These are phyloP conservation scores for Cyberlindnera maritima DNA, from an alignment of 805 yeast species.

Conservation along the genomic window DNA sequence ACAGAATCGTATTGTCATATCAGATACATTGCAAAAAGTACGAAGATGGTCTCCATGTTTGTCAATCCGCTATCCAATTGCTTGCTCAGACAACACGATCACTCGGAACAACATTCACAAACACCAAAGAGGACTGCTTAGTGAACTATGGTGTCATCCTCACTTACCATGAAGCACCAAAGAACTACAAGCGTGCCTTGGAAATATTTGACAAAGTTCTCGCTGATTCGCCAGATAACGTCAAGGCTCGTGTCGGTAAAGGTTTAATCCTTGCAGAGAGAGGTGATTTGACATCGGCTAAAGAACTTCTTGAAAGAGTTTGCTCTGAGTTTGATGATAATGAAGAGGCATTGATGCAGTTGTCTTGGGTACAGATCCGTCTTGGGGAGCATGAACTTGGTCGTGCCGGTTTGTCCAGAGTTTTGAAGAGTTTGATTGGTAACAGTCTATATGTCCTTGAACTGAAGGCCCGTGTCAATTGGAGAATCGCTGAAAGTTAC, in stretches of 20 bases:
- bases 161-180: conserved; percentile 87
- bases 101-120: conserved; percentile 45
- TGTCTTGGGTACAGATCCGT: conserved; percentile 74
- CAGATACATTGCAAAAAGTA: conserved; percentile 62
- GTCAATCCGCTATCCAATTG: conserved; percentile 56
- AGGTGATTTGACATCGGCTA: conserved; percentile 55
- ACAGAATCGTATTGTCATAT: conserved; percentile 61
- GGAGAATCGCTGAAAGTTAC: conserved; percentile 73
- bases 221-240: conserved; percentile 40
- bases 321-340: conserved; percentile 48
- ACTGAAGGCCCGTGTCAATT: conserved; percentile 55
- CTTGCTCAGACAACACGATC: conserved; percentile 46
- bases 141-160: conserved; percentile 71
- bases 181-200: conserved; percentile 73
- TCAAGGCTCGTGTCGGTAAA: conserved; percentile 74
- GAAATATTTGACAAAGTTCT: conserved; percentile 66
- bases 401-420: conserved; percentile 41
- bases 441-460: conserved; percentile 52
- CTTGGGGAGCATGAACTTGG: conserved; percentile 52
- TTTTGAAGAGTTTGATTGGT: conserved; percentile 40
- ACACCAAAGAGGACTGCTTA: conserved; percentile 57
- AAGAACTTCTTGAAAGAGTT: conserved; percentile 48
- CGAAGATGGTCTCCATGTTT: conserved; percentile 55
- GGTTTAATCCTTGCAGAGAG: conserved; percentile 74
- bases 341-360: conserved; percentile 59